phyloP scores from a whole-genome alignment of 2,329 filamentous ascomycete species.

The Aspergillus fumigatus region DNA sequence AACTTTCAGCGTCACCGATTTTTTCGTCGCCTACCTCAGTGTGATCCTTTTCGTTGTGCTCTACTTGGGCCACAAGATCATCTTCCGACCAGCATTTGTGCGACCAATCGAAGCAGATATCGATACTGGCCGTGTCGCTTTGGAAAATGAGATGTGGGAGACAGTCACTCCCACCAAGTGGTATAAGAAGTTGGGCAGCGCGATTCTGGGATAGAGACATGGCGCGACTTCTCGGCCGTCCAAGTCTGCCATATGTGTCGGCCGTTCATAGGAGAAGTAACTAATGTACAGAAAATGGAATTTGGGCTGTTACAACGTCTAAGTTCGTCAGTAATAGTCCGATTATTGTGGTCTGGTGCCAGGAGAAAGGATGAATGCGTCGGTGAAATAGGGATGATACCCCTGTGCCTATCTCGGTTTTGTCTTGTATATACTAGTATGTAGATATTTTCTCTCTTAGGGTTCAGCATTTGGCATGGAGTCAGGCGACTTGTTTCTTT shows the following conservation, averaged over 20 bases:
- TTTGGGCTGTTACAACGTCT: neutral
- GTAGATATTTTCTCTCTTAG: neutral
- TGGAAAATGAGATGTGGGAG: constrained; percentile 34
- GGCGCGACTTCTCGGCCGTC: neutral
- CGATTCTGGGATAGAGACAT: neutral
- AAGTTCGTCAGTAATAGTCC: neutral
- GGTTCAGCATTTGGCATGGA: neutral
- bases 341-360: neutral
- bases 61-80: constrained; percentile 57
- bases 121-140: constrained; percentile 34
- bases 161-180: constrained; percentile 19
- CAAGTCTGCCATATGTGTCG: neutral
- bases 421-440: neutral
- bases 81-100: constrained; percentile 37
- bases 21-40: constrained; percentile 62
- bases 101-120: constrained; percentile 40
- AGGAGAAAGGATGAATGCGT: neutral
- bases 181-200: constrained; percentile 15
- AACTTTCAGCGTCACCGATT: constrained; percentile 54
- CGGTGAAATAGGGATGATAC: neutral
- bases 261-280: neutral
- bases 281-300: neutral
- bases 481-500: neutral
- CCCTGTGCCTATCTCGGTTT: neutral
- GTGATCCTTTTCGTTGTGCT: constrained; percentile 60